Base-by-base conservation (phyloP, 2,329 filamentous ascomycete genomes). In the Verticillium zaregamsianum region DNA sequence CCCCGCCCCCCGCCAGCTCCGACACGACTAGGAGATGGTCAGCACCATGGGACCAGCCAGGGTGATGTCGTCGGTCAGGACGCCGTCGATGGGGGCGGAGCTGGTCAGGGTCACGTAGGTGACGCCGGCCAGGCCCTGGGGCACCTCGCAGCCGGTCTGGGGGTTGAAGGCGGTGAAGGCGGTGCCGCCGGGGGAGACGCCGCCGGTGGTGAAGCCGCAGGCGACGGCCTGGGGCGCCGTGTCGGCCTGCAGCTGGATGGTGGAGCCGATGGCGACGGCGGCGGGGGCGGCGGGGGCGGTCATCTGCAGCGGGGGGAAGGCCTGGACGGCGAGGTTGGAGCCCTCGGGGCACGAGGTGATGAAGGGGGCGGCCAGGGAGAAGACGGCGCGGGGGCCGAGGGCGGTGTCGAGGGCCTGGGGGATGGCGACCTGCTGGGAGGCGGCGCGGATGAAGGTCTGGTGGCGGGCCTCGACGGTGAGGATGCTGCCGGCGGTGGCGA, bases 391-490 rank as follows among this genome's bases (percentile, higher is more conserved):
- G 66, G 88, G 86, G 33, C 84, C 84, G 14, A 93, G 85, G 1
- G 90, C 81, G 0, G 86, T 87, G 72, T 92, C 89, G 70, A 92
- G 90, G 31, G 89, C 82, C 70, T 86, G 84, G 4, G 90, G 87
- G 4, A 90, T 83, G 59, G 89, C 85, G 61, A 83, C 77, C 60
- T 80, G 77, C 62, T 82, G 80, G 23, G 81, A 78, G 45, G 85
- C 86, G 62, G 81, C 77, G 66, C 90, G 87, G 74, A 92, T 86
- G 74, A 90, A 87, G 64, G 87, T 88, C 76, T 91, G 88, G 76
- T 93, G 90, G 62, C 90, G 84, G 32, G 89, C 82, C 77, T 93
- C 90, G 63, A 91, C 83, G 28, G 89, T 90, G 55, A 91, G 82
- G 72, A 93, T 92, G 58, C 85, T 85, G 11, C 82, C 90, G 2